Conservation (phyloP, 169 alveolate species). For the Eimeria brunetti region DNA sequence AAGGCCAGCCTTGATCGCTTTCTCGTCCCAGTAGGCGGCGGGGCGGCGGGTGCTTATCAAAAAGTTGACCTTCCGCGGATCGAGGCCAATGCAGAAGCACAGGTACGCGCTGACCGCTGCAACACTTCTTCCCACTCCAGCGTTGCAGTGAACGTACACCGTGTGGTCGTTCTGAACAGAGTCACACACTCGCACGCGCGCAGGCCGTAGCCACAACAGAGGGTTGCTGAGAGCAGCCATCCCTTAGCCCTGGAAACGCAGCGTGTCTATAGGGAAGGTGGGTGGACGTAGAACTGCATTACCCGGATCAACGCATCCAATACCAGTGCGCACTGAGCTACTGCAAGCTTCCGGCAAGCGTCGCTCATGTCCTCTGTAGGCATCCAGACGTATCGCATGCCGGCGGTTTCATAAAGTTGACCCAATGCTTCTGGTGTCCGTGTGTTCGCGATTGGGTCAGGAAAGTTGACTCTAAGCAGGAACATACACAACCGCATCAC, state of each 20-base stretch:
- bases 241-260: neutral
- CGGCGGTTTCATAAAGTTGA: slow-evolving; percentile 67
- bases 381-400: slow-evolving; percentile 78
- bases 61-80: slow-evolving; percentile 64
- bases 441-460: slow-evolving; percentile 60
- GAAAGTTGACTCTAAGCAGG: slow-evolving; percentile 54
- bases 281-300: neutral
- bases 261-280: neutral
- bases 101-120: slow-evolving; percentile 80
- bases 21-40: slow-evolving; percentile 81
- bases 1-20: slow-evolving; percentile 75
- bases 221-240: neutral
- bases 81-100: slow-evolving; percentile 75
- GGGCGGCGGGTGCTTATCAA: slow-evolving; percentile 75
- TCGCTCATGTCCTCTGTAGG: slow-evolving; percentile 80
- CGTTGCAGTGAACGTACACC: slow-evolving; percentile 82
- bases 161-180: slow-evolving; percentile 74
- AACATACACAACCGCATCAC: neutral
- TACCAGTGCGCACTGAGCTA: slow-evolving; percentile 70
- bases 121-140: slow-evolving; percentile 82
- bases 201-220: neutral
- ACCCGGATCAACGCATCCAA: slow-evolving; percentile 58
- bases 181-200: neutral
- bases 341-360: slow-evolving; percentile 62
- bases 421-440: slow-evolving; percentile 75